phyloP scores from a whole-genome alignment of 495 filamentous ascomycete species.

The Trichoderma reesei region DNA sequence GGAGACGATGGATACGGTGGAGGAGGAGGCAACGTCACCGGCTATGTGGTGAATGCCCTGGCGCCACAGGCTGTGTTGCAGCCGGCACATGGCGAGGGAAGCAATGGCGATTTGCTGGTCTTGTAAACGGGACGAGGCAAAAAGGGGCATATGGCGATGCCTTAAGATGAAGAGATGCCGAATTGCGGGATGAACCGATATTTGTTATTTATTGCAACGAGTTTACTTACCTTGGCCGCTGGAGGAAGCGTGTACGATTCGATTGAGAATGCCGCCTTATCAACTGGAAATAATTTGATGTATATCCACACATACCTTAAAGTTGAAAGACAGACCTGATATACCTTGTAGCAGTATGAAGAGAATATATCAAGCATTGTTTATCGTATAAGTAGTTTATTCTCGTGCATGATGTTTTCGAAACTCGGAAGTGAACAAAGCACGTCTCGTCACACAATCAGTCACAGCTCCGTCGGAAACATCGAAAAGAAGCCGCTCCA shows the following conservation, averaged over 20 bases:
- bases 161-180: not conserved
- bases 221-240: not conserved
- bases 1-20: conserved; percentile 38
- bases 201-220: not conserved
- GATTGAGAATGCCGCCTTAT: not conserved
- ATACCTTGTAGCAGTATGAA: too few relatives aligned
- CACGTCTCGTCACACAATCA: too few relatives aligned
- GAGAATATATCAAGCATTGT: too few relatives aligned
- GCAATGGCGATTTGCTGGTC: conserved; percentile 49
- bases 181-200: too few relatives aligned
- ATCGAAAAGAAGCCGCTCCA: too few relatives aligned
- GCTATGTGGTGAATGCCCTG: conserved; percentile 62
- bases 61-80: conserved; percentile 50
- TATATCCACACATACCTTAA: not conserved
- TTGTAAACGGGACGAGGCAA: conserved; percentile 17
- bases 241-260: not conserved
- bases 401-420: too few relatives aligned
- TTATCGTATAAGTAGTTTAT: too few relatives aligned
- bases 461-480: too few relatives aligned
- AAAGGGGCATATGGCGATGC: not conserved
- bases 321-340: too few relatives aligned
- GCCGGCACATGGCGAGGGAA: conserved; percentile 38
- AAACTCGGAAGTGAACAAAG: too few relatives aligned
- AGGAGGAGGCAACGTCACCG: conserved; percentile 29
- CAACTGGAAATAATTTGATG: not conserved